These are phyloP conservation scores for Ceratobasidium theobromae DNA, from an alignment of 1,284 basidiomycete species.

Conservation along the genomic window DNA sequence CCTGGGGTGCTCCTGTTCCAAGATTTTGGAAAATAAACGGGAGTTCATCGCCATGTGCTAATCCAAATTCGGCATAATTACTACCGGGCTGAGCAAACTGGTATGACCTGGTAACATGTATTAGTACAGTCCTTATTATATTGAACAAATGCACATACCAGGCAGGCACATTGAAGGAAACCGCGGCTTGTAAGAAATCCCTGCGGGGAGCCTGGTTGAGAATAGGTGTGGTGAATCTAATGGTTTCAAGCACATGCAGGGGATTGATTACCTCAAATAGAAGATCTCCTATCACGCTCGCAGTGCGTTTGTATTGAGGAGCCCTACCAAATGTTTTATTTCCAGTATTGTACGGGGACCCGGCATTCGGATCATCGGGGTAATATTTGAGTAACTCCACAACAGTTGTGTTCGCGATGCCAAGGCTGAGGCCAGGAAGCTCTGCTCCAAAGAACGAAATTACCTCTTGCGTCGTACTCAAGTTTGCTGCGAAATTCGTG, in stretches of 20 bases:
- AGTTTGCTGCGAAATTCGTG: slow-evolving; percentile 31
- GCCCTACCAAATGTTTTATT: slow-evolving; percentile 22
- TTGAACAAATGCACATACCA: background rate
- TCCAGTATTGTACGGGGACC: slow-evolving; percentile 28
- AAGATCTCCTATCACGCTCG: slow-evolving; percentile 21
- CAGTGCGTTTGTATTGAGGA: slow-evolving; percentile 31
- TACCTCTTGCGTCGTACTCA: background rate
- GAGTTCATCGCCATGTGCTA: slow-evolving; percentile 1
- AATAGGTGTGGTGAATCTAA: background rate
- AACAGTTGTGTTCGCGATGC: background rate
- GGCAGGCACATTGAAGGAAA: background rate
- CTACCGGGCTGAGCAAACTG: slow-evolving; percentile 24
- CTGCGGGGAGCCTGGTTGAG: slow-evolving; percentile 13
- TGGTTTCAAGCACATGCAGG: background rate
- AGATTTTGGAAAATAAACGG: slow-evolving; percentile 20
- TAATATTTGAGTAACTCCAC: slow-evolving; percentile 19
- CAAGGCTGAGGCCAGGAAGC: slow-evolving; percentile 17
- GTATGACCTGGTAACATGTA: background rate
- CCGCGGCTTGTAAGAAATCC: slow-evolving; percentile 10
- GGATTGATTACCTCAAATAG: slow-evolving; percentile 12
- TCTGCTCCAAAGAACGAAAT: slow-evolving; percentile 10
- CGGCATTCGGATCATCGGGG: slow-evolving; percentile 24
- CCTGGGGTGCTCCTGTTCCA: background rate
- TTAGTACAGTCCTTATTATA: background rate
- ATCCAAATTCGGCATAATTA: slow-evolving; percentile 7